A percentile compares a stretch with the other conserved stretches of the same genome.
These are phyloP conservation scores for Fusarium sp. DNA, from an alignment of 2,329 filamentous ascomycete genomes.

Conservation along the genomic window DNA sequence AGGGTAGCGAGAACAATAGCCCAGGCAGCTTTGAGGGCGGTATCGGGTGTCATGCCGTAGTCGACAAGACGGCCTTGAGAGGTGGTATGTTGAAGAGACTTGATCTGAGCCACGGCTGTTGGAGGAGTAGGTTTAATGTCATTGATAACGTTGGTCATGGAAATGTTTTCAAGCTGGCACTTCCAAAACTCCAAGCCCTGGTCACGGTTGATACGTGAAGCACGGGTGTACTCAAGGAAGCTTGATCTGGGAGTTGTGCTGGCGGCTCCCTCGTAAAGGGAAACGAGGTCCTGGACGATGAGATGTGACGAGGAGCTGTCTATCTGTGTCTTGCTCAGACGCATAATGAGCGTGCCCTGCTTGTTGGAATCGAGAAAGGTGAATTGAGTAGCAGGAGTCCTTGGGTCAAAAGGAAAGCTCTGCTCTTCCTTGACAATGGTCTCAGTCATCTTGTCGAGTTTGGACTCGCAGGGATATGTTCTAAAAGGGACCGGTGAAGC, in stretches of 20 bases:
- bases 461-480: constrained; percentile 54
- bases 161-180: constrained; percentile 56
- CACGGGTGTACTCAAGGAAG: constrained; percentile 62
- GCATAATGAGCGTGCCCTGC: constrained; percentile 59
- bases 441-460: constrained; percentile 53
- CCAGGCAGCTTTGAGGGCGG: constrained; percentile 69
- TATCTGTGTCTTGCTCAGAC: constrained; percentile 62
- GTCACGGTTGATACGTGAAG: constrained; percentile 51
- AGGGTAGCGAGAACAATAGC: constrained; percentile 65
- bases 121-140: constrained; percentile 56
- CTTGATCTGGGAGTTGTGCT: constrained; percentile 52
- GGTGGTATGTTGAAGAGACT: constrained; percentile 55
- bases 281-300: constrained; percentile 61
- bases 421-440: constrained; percentile 60
- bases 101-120: constrained; percentile 48
- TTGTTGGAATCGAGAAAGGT: constrained; percentile 61
- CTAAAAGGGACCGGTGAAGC: constrained; percentile 59
- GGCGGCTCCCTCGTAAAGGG: constrained; percentile 55
- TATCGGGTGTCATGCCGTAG: constrained; percentile 61
- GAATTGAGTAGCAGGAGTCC: constrained; percentile 61
- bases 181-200: constrained; percentile 60
- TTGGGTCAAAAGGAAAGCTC: constrained; percentile 52
- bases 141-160: constrained; percentile 59
- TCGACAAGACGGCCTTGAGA: constrained; percentile 55
- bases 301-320: constrained; percentile 59